phyloP scores from a whole-genome alignment of 2,329 filamentous ascomycete species.

The Zalaria obscura region DNA sequence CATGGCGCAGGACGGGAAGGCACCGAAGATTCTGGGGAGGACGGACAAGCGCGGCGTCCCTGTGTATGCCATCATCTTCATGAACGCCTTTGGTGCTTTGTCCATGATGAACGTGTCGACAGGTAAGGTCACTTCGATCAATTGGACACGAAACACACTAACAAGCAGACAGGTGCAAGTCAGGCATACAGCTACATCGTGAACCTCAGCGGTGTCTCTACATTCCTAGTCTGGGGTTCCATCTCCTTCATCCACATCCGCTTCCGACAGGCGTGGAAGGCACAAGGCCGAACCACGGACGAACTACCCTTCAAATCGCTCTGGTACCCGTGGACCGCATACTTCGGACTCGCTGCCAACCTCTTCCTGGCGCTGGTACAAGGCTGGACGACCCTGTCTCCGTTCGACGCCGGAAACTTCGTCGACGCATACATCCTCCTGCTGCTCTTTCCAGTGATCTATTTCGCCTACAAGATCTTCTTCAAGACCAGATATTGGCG shows the following conservation, averaged over 20 bases:
- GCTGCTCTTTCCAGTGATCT: constrained; percentile 34
- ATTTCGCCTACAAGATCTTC: constrained; percentile 31
- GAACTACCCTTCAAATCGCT: constrained; percentile 34
- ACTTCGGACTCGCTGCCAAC: constrained; percentile 32
- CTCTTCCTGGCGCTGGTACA: constrained; percentile 37
- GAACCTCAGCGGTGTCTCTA: constrained; percentile 55
- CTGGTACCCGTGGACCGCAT: constrained; percentile 39
- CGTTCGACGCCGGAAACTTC: constrained; percentile 35
- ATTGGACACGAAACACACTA: too few species aligned
- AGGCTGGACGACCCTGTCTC: constrained; percentile 39
- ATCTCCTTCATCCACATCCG: constrained; percentile 60
- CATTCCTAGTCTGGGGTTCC: constrained; percentile 57
- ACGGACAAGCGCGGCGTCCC: constrained; percentile 51
- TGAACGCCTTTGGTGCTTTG: constrained; percentile 57
- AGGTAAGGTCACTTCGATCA: too few species aligned
- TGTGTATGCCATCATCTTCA: constrained; percentile 47
- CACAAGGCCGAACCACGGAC: constrained; percentile 40
- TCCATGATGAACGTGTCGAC: constrained; percentile 63
- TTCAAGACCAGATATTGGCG: constrained; percentile 22
- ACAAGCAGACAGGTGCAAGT: constrained; percentile 33
- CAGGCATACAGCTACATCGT: constrained; percentile 49
- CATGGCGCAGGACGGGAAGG: constrained; percentile 61
- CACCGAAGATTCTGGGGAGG: constrained; percentile 53
- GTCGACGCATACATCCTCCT: constrained; percentile 42
- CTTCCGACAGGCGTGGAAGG: constrained; percentile 50